Evolutionary conservation across 495 filamentous ascomycete genomes (phyloP).

Genomic region (Daldinia childiae): DNA sequence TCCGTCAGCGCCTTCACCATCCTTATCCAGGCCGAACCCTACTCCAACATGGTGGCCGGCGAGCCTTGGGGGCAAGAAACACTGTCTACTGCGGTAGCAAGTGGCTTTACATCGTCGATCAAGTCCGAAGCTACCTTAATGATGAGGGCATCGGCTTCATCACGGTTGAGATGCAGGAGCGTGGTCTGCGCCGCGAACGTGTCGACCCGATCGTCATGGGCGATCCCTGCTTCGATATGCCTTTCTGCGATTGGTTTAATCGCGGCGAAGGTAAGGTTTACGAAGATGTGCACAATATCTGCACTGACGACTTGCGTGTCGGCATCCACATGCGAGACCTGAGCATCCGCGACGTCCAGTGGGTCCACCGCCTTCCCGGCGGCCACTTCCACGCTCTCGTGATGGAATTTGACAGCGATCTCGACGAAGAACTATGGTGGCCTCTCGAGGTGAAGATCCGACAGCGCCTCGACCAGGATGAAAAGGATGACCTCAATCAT

Average conservation of each 20-base stretch:
- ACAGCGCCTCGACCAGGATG: neutral
- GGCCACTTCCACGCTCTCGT: neutral
- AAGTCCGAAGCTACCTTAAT: neutral
- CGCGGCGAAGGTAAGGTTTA: neutral
- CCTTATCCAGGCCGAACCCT: neutral
- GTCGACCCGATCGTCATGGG: neutral
- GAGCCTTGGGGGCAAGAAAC: conserved; percentile 1
- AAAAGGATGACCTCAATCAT: neutral
- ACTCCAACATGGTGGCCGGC: neutral
- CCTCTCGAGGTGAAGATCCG: neutral
- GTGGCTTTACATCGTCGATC: conserved; percentile 14
- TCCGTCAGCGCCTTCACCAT: neutral
- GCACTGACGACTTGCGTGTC: neutral
- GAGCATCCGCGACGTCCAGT: conserved; percentile 3
- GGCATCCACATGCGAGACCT: neutral
- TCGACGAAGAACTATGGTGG: conserved; percentile 2
- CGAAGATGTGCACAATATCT: neutral
- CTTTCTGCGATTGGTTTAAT: neutral
- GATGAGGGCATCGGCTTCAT: neutral
- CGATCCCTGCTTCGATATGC: neutral
- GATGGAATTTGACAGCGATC: neutral
- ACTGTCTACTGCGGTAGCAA: conserved; percentile 8
- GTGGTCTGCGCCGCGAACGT: neutral
- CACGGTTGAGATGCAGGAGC: conserved; percentile 11
- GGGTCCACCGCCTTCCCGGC: neutral